These are phyloP conservation scores for Fomes fomentarius DNA, from an alignment of 1,284 basidiomycete species.

Conservation along the genomic window DNA sequence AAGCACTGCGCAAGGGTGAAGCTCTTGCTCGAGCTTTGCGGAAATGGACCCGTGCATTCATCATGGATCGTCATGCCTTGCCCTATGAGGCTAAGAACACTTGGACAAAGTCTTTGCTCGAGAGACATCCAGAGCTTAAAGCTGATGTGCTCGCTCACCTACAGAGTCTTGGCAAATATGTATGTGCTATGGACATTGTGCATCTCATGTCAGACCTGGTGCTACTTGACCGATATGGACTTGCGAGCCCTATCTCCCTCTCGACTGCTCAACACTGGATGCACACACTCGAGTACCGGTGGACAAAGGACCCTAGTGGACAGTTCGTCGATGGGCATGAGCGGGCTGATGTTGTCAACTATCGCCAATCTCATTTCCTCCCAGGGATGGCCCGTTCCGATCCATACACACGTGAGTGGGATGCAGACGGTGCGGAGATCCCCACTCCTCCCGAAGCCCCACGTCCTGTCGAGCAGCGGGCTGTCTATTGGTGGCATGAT, in stretches of 20 bases:
- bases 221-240: slow-evolving; percentile 15
- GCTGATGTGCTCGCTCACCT: slow-evolving; percentile 22
- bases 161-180: slow-evolving; percentile 32
- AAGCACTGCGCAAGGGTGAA: no score
- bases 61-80: slow-evolving; percentile 4
- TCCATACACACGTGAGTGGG: background rate
- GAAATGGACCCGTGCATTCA: slow-evolving; percentile 1
- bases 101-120: background rate
- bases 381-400: slow-evolving; percentile 10
- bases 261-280: slow-evolving; percentile 35
- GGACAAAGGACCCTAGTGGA: slow-evolving; percentile 26
- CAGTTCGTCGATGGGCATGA: slow-evolving; percentile 40
- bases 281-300: slow-evolving; percentile 32
- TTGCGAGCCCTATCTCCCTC: slow-evolving; percentile 25
- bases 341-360: slow-evolving; percentile 30
- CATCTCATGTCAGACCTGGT: slow-evolving; percentile 18
- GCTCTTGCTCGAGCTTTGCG: background rate
- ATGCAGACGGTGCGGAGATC: background rate
- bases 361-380: slow-evolving; percentile 30
- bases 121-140: slow-evolving; percentile 1
- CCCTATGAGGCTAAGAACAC: background rate
- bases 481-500: slow-evolving; percentile 11
- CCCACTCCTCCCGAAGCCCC: background rate
- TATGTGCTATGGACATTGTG: slow-evolving; percentile 35
- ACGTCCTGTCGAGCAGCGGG: background rate